phyloP scores from a whole-genome alignment of 768 basidiomycete genomes.

The Boletus speciosus region DNA sequence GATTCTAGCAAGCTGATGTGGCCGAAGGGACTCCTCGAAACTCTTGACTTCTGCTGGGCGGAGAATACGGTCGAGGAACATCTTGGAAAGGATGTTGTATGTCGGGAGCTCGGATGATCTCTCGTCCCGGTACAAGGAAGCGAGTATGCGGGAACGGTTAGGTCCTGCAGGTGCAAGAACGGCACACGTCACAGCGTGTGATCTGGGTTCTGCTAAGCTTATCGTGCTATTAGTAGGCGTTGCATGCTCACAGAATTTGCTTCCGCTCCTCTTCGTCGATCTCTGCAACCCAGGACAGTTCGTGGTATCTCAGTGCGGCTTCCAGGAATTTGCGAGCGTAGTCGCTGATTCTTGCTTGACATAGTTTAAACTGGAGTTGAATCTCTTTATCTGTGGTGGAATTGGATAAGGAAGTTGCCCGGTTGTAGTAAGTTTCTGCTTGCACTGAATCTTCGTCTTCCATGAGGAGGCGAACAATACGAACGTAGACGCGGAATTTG shows the following conservation, averaged over 20 bases:
- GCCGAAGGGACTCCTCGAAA: slow-evolving; percentile 82
- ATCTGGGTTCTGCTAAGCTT: slow-evolving; percentile 40
- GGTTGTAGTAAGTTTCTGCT: slow-evolving; percentile 98
- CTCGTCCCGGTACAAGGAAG: slow-evolving; percentile 92
- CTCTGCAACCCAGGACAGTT: slow-evolving; percentile 85
- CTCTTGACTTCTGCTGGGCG: slow-evolving; percentile 84
- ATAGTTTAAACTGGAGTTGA: slow-evolving; percentile 82
- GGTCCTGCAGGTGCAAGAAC: slow-evolving; percentile 97
- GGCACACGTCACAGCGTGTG: slow-evolving; percentile 92
- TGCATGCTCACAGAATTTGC: slow-evolving; percentile 73
- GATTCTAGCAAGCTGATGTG: slow-evolving; percentile 93
- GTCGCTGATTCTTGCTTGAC: slow-evolving; percentile 92
- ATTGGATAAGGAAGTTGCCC: slow-evolving; percentile 87
- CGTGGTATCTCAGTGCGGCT: slow-evolving; percentile 91
- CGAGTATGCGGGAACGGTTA: slow-evolving; percentile 88
- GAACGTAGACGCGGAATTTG: slow-evolving; percentile 86
- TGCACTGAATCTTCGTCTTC: slow-evolving; percentile 97
- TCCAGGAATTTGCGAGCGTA: slow-evolving; percentile 91
- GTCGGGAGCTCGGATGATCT: slow-evolving; percentile 75
- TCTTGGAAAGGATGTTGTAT: slow-evolving; percentile 91
- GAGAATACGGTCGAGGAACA: slow-evolving; percentile 98
- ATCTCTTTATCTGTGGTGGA: slow-evolving; percentile 76
- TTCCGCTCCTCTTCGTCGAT: slow-evolving; percentile 92
- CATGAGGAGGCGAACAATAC: slow-evolving; percentile 88
- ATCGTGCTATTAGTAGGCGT: background rate